Base-by-base conservation (phyloP, 1,284 basidiomycete species). In the Inonotus obliquus region DNA sequence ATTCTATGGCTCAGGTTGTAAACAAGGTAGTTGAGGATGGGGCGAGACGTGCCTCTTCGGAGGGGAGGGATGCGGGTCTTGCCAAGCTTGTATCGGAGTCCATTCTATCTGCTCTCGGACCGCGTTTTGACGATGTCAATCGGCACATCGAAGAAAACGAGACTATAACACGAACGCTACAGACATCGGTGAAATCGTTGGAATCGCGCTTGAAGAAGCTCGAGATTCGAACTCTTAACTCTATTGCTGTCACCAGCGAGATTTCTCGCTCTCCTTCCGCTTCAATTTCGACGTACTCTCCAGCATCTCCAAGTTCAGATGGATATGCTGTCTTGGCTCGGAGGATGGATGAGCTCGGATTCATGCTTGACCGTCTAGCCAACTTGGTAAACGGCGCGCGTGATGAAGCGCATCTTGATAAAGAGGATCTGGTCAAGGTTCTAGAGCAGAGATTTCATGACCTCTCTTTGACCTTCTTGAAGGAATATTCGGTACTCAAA, bases 381-480 rank as follows among this genome's bases (percentile, higher is more conserved):
- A 29, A 45, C 11, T 10, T 41, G 5, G 39, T 59, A 5, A 9
- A 29, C 1, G 49, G 17, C 5, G 32, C 58, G 23, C 58, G 58
- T 39, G 58, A 59, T 21, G 58, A 59, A 25, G 58, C 51, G 17
- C 57, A 52, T 19, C 19, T 29, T 9, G 57, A 39, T 10, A 59
- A 37, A 25, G 47, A 59, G 35, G 27, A 52, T n/a, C 57, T 59
- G 1, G 57, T 35, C 10, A 27, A 11, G 17, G 14, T 37, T 25
- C 23, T 59, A 5, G 29, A 59, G 7, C n/a, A 35, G 4, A 39
- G 47, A 10, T 37, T 39, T 54, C 35, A 37, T 11, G 27, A 35
- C 19, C 29, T 52, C 10, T 14, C 32, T 52, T 37, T 32, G 7
- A 35, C 51, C 9, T 14, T 52, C 23, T 11, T 32, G 9, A 17